Evolutionary conservation across 306 rosid genomes (phyloP).

Genomic region (Dalbergia cultrata): DNA sequence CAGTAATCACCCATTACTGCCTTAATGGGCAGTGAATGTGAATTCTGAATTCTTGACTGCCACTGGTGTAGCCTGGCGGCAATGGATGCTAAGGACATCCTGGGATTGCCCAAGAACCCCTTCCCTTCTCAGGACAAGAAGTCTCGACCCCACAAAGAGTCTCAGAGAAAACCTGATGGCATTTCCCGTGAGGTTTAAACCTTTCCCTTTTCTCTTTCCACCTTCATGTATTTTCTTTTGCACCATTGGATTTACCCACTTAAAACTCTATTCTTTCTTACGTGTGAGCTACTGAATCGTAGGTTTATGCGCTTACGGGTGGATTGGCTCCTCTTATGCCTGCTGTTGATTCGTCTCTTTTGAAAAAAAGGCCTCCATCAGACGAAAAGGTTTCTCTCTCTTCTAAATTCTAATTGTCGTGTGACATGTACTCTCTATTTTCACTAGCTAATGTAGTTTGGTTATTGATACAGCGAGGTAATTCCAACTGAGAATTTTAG

Average conservation of each 20-base stretch:
- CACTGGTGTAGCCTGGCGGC: no score
- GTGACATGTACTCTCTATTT: no score
- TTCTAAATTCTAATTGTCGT: no score
- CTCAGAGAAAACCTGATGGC: conserved; percentile 97
- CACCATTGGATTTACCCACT: background rate
- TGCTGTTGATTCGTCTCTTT: conserved; percentile 70
- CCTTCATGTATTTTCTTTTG: no score
- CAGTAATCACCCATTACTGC: no score
- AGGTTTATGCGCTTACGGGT: conserved; percentile 98
- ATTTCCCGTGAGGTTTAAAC: conserved; percentile 98
- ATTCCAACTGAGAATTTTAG: no score
- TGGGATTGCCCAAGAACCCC: conserved; percentile 78
- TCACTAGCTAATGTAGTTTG: no score
- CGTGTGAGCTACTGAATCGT: background rate
- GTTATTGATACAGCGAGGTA: no score
- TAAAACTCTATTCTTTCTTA: no score
- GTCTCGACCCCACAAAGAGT: conserved; percentile 82
- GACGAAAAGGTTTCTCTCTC: conserved; percentile 74
- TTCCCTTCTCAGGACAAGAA: conserved; percentile 77
- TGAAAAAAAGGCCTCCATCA: conserved; percentile 74
- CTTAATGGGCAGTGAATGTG: no score
- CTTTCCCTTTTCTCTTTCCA: background rate
- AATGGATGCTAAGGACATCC: conserved; percentile 95
- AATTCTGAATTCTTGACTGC: no score
- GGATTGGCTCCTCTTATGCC: conserved; percentile 98